Percentiles rank a stretch among this genome's conserved stretches.
phyloP scores from a whole-genome alignment of 1,284 basidiomycete genomes.

The Meira miltonrushii region DNA sequence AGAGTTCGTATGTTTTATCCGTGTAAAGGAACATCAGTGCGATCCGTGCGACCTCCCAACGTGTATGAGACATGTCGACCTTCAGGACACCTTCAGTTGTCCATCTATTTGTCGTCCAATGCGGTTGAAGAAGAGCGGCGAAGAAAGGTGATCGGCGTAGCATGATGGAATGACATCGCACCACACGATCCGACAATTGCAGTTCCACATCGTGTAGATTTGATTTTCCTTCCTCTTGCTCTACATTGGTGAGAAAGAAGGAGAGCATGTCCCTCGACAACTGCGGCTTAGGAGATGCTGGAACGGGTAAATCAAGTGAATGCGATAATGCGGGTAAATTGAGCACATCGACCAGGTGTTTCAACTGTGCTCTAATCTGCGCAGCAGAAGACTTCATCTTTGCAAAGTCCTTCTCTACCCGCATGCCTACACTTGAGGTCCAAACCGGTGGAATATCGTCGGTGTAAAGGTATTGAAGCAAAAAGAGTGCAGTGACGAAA shows the following conservation, averaged over 20 bases:
- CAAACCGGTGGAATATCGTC: constrained; percentile 77
- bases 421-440: constrained; percentile 68
- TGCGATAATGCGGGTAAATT: constrained; percentile 53
- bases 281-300: constrained; percentile 55
- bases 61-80: constrained; percentile 69
- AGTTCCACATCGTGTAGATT: constrained; percentile 67
- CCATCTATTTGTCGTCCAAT: constrained; percentile 70
- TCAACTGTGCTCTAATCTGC: constrained; percentile 59
- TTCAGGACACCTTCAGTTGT: constrained; percentile 59
- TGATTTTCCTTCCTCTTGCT: constrained; percentile 20
- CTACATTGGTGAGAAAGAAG: constrained; percentile 55
- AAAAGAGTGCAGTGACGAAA: constrained; percentile 67
- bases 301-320: constrained; percentile 53
- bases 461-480: constrained; percentile 81
- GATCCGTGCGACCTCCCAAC: constrained; percentile 70
- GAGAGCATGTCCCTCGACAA: constrained; percentile 58
- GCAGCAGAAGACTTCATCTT: constrained; percentile 65
- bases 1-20: constrained; percentile 68
- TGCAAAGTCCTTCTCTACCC: constrained; percentile 56
- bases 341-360: constrained; percentile 61
- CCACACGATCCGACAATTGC: constrained; percentile 65
- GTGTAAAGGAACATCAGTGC: constrained; percentile 76
- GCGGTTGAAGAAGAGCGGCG: constrained; percentile 72
- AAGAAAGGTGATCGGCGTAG: constrained; percentile 82
- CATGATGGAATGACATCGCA: constrained; percentile 69